Evolutionary conservation across 495 filamentous ascomycete species (phyloP).

Genomic region (Xylaria acuta): DNA sequence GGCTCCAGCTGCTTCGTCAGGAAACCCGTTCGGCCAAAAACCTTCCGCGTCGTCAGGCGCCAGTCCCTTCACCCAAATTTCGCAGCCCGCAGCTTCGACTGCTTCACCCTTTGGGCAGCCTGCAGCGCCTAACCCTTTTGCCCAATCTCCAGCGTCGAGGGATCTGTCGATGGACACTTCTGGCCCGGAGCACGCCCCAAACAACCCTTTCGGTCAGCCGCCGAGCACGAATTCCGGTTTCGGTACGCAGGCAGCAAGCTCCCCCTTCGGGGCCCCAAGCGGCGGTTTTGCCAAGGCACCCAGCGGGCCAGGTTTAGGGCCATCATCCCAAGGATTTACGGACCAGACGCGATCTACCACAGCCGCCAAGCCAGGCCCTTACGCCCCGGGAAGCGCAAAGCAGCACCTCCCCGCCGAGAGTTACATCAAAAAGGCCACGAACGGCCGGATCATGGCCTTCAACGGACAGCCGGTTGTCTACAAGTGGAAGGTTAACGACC

Average conservation of each 20-base stretch:
- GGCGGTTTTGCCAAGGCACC: neutral
- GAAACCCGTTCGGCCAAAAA: conserved; percentile 35
- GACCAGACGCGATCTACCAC: conserved; percentile 6
- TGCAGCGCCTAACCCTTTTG: conserved; percentile 37
- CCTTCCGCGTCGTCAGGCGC: conserved; percentile 18
- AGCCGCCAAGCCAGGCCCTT: conserved; percentile 38
- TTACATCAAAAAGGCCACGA: conserved; percentile 42
- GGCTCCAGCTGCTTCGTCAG: conserved; percentile 22
- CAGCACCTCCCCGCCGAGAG: conserved; percentile 50
- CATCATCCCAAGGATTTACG: conserved; percentile 2
- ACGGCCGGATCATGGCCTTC: conserved; percentile 46
- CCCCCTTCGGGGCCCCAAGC: neutral
- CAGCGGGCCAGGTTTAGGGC: neutral
- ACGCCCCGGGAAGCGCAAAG: conserved; percentile 47
- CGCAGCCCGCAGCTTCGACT: conserved; percentile 25
- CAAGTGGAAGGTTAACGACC: conserved; percentile 39
- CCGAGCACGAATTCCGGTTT: neutral
- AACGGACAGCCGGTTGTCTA: conserved; percentile 51
- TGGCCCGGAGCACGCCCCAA: conserved; percentile 20
- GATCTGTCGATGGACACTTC: conserved; percentile 40
- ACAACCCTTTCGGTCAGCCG: conserved; percentile 35
- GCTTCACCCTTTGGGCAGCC: conserved; percentile 48
- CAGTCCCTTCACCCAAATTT: conserved; percentile 33
- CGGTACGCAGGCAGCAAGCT: neutral
- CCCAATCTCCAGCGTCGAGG: conserved; percentile 10